These are phyloP conservation scores for Verticillium klebahnii DNA, from an alignment of 2,329 filamentous ascomycete genomes.

Conservation along the genomic window DNA sequence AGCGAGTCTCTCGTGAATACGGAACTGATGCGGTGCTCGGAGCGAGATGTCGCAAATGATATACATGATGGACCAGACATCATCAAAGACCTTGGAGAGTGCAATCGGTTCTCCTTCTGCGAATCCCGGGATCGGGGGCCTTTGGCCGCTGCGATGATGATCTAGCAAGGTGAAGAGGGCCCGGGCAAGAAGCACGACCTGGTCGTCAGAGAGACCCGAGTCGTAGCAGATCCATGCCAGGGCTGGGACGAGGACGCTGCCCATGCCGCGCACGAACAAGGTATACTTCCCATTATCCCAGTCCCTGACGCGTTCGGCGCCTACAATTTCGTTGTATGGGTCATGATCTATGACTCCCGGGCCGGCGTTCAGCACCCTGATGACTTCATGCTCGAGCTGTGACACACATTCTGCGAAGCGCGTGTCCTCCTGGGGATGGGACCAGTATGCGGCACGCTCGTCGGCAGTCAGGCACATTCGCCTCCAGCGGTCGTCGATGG, in stretches of 20 bases:
- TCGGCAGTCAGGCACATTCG: neutral
- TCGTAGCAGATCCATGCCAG: neutral
- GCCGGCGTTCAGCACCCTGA: neutral
- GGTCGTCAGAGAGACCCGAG: neutral
- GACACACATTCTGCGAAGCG: neutral
- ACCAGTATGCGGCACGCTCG: neutral
- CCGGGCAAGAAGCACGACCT: neutral
- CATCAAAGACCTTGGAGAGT: neutral
- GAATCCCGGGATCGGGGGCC: neutral
- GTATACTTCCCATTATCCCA: neutral
- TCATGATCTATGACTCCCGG: neutral
- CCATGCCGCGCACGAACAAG: neutral
- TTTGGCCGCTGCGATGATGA: neutral
- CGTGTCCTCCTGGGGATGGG: neutral
- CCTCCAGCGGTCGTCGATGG: neutral
- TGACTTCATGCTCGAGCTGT: neutral
- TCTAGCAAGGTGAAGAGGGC: neutral
- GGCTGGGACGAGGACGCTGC: neutral
- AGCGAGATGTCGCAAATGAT: neutral
- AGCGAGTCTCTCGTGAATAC: neutral
- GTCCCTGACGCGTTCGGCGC: neutral
- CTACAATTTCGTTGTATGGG: neutral
- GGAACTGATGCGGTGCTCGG: neutral
- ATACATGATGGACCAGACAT: neutral
- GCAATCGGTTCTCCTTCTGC: neutral